Percentiles rank a stretch among this genome's conserved stretches.
phyloP scores from a whole-genome alignment of 164 flowering plant species.

The Malania oleifera region DNA sequence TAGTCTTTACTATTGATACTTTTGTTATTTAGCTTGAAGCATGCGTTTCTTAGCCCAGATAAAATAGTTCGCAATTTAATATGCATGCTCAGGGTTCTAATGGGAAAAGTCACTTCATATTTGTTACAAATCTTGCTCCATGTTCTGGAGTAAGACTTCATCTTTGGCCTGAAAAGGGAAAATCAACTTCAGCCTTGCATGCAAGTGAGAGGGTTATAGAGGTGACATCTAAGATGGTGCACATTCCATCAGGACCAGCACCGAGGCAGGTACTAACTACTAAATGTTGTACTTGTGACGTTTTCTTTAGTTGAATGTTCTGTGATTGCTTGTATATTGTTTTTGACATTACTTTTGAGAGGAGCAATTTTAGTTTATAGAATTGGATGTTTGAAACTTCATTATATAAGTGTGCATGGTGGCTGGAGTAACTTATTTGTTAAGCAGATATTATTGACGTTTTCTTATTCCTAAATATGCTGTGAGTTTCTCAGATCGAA shows the following conservation, averaged over 20 bases:
- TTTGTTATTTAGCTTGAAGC: not conserved
- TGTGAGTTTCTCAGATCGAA: slow-evolving; percentile 56
- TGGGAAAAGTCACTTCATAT: slow-evolving; percentile 71
- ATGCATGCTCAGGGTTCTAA: slow-evolving; percentile 52
- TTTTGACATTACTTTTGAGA: too few relatives aligned
- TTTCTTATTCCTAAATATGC: not conserved
- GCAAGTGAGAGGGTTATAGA: slow-evolving; percentile 52
- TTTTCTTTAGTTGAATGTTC: slow-evolving; percentile 2
- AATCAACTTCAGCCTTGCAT: slow-evolving; percentile 32
- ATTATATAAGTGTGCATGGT: not conserved
- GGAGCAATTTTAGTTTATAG: too few relatives aligned
- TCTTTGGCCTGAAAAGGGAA: slow-evolving; percentile 88
- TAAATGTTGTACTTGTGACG: slow-evolving; percentile 4
- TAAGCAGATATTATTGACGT: not conserved
- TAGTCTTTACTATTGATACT: not conserved
- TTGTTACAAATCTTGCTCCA: slow-evolving; percentile 92
- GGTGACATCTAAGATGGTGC: slow-evolving; percentile 85
- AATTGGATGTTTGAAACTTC: not conserved
- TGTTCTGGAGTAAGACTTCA: slow-evolving; percentile 94
- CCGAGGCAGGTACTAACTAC: slow-evolving; percentile 78
- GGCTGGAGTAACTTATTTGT: not conserved
- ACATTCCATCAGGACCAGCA: slow-evolving; percentile 89
- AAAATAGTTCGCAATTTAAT: slow-evolving; percentile 6
- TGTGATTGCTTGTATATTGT: not conserved
- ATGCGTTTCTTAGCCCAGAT: not conserved